Base-by-base conservation (phyloP, 2,329 filamentous ascomycete species). In the Talaromyces sp. region DNA sequence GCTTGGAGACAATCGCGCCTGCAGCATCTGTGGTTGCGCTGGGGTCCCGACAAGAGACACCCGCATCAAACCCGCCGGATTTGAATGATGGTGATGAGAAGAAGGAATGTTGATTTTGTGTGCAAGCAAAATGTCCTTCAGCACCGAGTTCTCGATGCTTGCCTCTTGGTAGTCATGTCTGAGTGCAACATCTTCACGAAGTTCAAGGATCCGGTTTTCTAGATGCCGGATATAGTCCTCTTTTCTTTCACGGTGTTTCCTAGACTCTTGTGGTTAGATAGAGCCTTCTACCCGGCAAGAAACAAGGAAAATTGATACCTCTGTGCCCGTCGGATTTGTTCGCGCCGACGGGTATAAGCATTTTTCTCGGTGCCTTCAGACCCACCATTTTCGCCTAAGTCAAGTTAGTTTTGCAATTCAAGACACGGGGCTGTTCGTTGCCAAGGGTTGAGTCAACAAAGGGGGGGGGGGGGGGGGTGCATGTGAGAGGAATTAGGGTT, bases 201-300 rank as follows among this genome's bases (percentile, higher is more conserved):
- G 62, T 4, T 64, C 64, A 30, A 65, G 64, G 9, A 72, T 65
- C 62, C 71, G 67, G 17, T 63, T 56, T 57, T 72, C 70, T 11
- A 72, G 65, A 15, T 67, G 65, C 59, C 70, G 70, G 56, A 72
- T 65, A 62, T 72, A 72, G 36, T 65, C 67, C 54, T 71, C 70
- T 64, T 69, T 72, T 49, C 70, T 65, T 58, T 70, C 68, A 55
- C 70, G 70, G 62, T 72, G 70, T 25, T 69, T 70, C 36, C 70
- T 72, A 55, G 1, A 53, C 36, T 30, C 13, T 17, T 4, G 8
- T n/a, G 9, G 25, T 53, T 22, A 53, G 49, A 13, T n/a, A 30
- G 15, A 8, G 8, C n/a, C 7, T 19, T 47, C 44, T 47, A 2
- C 25, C 19, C 6, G 13, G 32, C 15, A 25, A 19, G 62, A 55